phyloP scores from a whole-genome alignment of 106 monocot genomes.

The Apostasia shenzhenica region DNA sequence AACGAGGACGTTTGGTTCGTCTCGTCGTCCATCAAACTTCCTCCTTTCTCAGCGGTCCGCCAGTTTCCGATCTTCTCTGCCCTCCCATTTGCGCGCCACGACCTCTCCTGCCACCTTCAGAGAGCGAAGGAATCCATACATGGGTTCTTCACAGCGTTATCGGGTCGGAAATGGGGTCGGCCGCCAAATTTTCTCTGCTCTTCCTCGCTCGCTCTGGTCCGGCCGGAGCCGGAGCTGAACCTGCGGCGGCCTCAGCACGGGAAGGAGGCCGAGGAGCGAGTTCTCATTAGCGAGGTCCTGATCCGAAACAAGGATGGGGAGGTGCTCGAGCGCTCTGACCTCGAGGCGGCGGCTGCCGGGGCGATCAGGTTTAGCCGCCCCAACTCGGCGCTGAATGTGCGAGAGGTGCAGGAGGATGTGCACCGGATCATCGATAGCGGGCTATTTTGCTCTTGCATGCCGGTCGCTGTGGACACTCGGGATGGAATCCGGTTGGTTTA shows the following conservation, averaged over 20 bases:
- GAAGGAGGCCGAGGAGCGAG: constrained; percentile 69
- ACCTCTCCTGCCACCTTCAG: constrained; percentile 28
- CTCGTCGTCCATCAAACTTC: constrained; percentile 52
- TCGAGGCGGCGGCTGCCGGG: constrained; percentile 56
- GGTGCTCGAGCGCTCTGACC: constrained; percentile 60
- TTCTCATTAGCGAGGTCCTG: constrained; percentile 88
- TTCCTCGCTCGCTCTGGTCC: constrained; percentile 6
- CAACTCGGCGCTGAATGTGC: constrained; percentile 76
- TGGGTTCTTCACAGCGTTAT: constrained; percentile 6
- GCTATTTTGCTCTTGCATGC: constrained; percentile 77
- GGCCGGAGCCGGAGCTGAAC: constrained; percentile 13
- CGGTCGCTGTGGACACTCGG: constrained; percentile 86
- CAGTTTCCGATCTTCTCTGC: constrained; percentile 17
- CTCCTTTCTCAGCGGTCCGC: constrained; percentile 2
- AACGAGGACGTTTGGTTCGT: constrained; percentile 35
- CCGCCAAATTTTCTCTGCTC: constrained; percentile 18
- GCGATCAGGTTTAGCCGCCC: constrained; percentile 70
- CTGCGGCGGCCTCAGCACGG: constrained; percentile 18
- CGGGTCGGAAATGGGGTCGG: neutral
- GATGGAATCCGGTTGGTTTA: constrained; percentile 88
- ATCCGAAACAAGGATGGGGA: constrained; percentile 91
- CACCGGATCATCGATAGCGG: constrained; percentile 76
- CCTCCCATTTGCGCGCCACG: constrained; percentile 47
- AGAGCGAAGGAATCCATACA: constrained; percentile 26
- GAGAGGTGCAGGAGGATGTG: constrained; percentile 97